phyloP scores from a whole-genome alignment of 352 stramenopile species.

The Globisporangium carolinianum region DNA sequence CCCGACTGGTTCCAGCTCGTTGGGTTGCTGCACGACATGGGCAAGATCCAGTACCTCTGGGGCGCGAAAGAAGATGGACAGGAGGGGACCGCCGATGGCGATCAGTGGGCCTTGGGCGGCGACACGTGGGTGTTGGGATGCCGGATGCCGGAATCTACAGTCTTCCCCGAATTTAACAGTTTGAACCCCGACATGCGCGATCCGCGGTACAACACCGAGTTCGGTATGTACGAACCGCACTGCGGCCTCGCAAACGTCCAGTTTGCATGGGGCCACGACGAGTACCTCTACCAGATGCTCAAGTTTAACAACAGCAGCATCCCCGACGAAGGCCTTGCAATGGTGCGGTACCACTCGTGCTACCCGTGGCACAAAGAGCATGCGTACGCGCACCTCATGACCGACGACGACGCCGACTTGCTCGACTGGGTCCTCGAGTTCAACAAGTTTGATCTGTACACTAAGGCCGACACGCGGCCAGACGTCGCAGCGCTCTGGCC shows the following conservation, averaged over 20 bases:
- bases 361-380: conserved; percentile 93
- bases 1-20: conserved; percentile 92
- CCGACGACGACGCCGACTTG: conserved; percentile 74
- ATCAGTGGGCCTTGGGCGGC: conserved; percentile 91
- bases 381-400: conserved; percentile 88
- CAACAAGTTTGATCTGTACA: conserved; percentile 94
- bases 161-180: conserved; percentile 88
- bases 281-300: conserved; percentile 94
- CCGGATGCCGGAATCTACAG: conserved; percentile 78
- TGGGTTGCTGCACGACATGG: conserved; percentile 91
- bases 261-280: conserved; percentile 90
- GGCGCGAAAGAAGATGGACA: conserved; percentile 77
- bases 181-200: conserved; percentile 90
- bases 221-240: conserved; percentile 84
- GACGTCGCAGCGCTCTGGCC: conserved; percentile 86
- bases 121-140: conserved; percentile 92
- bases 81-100: conserved; percentile 77
- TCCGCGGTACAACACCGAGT: conserved; percentile 74
- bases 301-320: conserved; percentile 85
- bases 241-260: conserved; percentile 88
- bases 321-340: conserved; percentile 86
- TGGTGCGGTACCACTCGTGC: conserved; percentile 92
- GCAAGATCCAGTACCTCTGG: conserved; percentile 94
- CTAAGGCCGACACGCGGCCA: conserved; percentile 76
- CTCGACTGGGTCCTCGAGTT: conserved; percentile 91